These are phyloP conservation scores for Chaetothyriales sp. DNA, from an alignment of 2,329 filamentous ascomycete species.

Conservation along the genomic window DNA sequence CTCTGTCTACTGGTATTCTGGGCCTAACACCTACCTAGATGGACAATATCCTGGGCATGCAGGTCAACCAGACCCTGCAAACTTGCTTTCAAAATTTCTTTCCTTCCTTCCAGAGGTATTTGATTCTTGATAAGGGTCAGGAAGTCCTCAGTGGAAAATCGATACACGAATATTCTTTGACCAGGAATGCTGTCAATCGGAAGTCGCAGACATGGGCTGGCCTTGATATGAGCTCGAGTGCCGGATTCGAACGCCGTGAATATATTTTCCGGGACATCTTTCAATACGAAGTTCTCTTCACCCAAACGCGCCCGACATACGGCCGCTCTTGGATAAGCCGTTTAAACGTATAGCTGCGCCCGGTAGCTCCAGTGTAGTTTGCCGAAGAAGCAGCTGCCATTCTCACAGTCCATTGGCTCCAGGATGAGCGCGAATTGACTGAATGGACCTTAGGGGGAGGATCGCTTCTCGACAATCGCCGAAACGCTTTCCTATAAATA, in stretches of 20 bases:
- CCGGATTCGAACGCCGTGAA: constrained; percentile 15
- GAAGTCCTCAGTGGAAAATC: constrained; percentile 31
- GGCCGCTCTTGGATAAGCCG: too few species aligned
- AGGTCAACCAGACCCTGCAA: constrained; percentile 23
- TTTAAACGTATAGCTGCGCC: too few species aligned
- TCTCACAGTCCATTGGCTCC: too few species aligned
- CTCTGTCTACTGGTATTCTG: too few species aligned
- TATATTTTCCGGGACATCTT: constrained; percentile 17
- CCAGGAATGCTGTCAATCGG: constrained; percentile 31
- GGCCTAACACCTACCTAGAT: too few species aligned
- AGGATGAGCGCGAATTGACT: too few species aligned
- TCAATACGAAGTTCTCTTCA: constrained; percentile 18
- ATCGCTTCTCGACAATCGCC: too few species aligned
- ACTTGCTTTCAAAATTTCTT: constrained; percentile 31
- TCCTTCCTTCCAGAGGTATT: constrained; percentile 26
- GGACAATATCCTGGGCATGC: constrained; percentile 20
- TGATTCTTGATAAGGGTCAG: constrained; percentile 31
- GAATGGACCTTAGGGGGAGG: too few species aligned
- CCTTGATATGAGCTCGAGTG: background rate
- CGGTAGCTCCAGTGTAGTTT: too few species aligned
- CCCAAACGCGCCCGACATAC: too few species aligned
- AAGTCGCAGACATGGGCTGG: constrained; percentile 26
- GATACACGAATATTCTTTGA: constrained; percentile 34
- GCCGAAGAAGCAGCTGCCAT: too few species aligned
- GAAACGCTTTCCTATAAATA: too few species aligned